A percentile compares a stretch with the other conserved stretches of the same genome.
Evolutionary conservation across 768 basidiomycete species (phyloP).

Genomic region (Gelatoporia subvermispora): DNA sequence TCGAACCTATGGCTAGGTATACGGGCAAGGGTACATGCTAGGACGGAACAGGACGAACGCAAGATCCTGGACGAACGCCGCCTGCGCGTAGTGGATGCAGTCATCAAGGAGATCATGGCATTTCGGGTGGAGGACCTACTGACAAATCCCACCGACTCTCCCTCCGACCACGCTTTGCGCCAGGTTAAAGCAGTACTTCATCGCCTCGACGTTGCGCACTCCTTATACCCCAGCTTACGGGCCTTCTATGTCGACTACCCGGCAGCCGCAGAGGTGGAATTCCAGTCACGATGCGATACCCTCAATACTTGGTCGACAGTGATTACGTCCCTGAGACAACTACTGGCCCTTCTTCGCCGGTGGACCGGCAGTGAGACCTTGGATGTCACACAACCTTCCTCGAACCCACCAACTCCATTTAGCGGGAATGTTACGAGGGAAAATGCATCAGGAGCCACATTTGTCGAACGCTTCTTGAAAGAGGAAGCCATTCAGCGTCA

Average conservation of each 20-base stretch:
- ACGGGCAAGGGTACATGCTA: constrained; percentile 77
- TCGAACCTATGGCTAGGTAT: constrained; percentile 86
- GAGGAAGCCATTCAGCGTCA: constrained; percentile 95
- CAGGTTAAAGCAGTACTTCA: constrained; percentile 64
- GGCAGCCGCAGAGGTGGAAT: constrained; percentile 54
- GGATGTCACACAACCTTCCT: constrained; percentile 79
- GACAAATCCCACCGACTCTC: constrained; percentile 30
- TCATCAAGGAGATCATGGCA: constrained; percentile 76
- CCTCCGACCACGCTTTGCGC: constrained; percentile 43
- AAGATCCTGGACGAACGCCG: constrained; percentile 79
- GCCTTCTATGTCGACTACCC: constrained; percentile 79
- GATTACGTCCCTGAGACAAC: constrained; percentile 75
- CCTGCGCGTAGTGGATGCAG: constrained; percentile 70
- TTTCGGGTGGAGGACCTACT: constrained; percentile 58
- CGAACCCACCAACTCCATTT: constrained; percentile 43
- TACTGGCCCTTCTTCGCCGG: constrained; percentile 73
- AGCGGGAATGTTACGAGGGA: constrained; percentile 27
- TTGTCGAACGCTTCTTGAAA: constrained; percentile 90
- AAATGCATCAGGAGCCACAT: constrained; percentile 68
- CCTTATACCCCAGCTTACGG: constrained; percentile 81
- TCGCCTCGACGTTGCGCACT: constrained; percentile 77
- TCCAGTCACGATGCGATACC: constrained; percentile 82
- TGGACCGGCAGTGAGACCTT: constrained; percentile 95
- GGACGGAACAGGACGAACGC: constrained; percentile 78
- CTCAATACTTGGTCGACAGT: constrained; percentile 92